These are phyloP conservation scores for Picochlorum sp. DNA, from an alignment of 139 green algal genomes.

Conservation along the genomic window DNA sequence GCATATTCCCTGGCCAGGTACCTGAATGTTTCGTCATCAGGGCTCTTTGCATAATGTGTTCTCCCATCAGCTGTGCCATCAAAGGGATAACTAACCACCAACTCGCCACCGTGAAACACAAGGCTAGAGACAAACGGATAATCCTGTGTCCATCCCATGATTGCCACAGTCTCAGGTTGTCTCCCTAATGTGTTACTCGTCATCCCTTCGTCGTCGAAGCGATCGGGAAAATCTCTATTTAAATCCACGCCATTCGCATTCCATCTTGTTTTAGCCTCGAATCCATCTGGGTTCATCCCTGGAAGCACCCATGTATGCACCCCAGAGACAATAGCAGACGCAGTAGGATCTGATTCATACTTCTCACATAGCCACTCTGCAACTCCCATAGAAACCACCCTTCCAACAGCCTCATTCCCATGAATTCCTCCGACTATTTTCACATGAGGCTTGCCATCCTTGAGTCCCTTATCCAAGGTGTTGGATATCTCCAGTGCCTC, in stretches of 20 bases:
- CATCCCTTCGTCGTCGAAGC: constrained; percentile 18
- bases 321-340: constrained; percentile 41
- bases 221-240: constrained; percentile 90
- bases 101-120: constrained; percentile 52
- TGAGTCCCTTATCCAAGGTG: constrained; percentile 19
- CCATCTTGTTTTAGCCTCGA: constrained; percentile 22
- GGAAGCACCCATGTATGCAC: constrained; percentile 65
- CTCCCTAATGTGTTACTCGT: constrained; percentile 31
- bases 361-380: constrained; percentile 72
- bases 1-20: constrained; percentile 67
- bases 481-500: constrained; percentile 58
- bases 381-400: constrained; percentile 61
- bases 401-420: constrained; percentile 77
- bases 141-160: constrained; percentile 60
- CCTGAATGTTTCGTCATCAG: constrained; percentile 71
- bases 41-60: constrained; percentile 43
- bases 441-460: constrained; percentile 51
- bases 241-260: constrained; percentile 67
- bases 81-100: constrained; percentile 81
- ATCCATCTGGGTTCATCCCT: constrained; percentile 87
- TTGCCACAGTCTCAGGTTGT: constrained; percentile 55
- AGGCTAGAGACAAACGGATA: constrained; percentile 7
- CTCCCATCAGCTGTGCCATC: constrained; percentile 58
- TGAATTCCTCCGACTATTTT: constrained; percentile 76
- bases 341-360: constrained; percentile 20